These are phyloP conservation scores for Amanita brunnescens DNA, from an alignment of 768 basidiomycete genomes.

Conservation along the genomic window DNA sequence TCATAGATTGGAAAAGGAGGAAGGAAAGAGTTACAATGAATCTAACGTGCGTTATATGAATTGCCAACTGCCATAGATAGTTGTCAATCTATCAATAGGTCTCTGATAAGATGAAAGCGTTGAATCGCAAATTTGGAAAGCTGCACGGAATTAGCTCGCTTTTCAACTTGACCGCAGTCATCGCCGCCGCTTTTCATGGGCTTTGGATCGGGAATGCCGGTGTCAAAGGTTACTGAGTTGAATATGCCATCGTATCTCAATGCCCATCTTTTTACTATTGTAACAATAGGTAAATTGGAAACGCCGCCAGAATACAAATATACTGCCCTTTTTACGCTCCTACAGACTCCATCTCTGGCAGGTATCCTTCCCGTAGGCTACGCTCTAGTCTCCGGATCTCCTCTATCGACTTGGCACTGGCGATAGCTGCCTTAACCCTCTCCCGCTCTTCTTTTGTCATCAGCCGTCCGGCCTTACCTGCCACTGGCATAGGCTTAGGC, in stretches of 20 bases:
- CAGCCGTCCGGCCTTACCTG: slow-evolving; percentile 71
- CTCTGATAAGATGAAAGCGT: slow-evolving; percentile 57
- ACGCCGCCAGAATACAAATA: slow-evolving; percentile 1
- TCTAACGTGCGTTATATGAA: slow-evolving; percentile 38
- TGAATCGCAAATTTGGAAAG: slow-evolving; percentile 57
- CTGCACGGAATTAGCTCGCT: slow-evolving; percentile 66
- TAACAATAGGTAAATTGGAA: slow-evolving; percentile 3
- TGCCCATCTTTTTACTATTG: neutral
- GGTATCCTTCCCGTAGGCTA: slow-evolving; percentile 74
- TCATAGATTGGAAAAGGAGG: slow-evolving; percentile 64
- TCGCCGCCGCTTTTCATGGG: slow-evolving; percentile 60
- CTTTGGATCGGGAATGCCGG: slow-evolving; percentile 59
- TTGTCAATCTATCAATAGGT: slow-evolving; percentile 29
- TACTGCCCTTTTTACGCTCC: slow-evolving; percentile 46
- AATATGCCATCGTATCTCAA: neutral
- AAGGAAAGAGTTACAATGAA: slow-evolving; percentile 60
- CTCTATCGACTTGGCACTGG: slow-evolving; percentile 84
- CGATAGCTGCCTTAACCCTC: slow-evolving; percentile 79
- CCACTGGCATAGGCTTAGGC: slow-evolving; percentile 48
- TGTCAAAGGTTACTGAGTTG: slow-evolving; percentile 28
- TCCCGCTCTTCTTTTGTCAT: slow-evolving; percentile 91
- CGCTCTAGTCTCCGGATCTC: slow-evolving; percentile 80
- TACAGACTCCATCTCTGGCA: slow-evolving; percentile 70
- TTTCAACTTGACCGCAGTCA: slow-evolving; percentile 51
- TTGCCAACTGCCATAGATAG: slow-evolving; percentile 1